phyloP scores from a whole-genome alignment of 73 alveolate genomes.

The Tetrahymena borealis region DNA sequence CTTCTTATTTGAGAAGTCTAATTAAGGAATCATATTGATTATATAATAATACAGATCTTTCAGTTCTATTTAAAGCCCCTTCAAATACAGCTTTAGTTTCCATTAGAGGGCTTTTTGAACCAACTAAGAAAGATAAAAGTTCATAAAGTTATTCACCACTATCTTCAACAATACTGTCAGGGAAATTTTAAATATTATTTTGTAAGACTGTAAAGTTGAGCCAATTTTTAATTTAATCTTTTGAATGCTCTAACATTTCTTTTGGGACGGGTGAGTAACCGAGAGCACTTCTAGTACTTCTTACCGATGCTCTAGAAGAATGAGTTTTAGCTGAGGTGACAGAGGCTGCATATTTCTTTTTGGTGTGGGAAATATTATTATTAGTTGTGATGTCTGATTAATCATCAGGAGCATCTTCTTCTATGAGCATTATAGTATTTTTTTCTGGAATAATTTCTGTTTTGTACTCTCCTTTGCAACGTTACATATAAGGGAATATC shows the following conservation, averaged over 20 bases:
- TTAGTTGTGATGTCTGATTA: conserved; percentile 50
- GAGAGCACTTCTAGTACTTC: conserved; percentile 79
- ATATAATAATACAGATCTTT: conserved; percentile 43
- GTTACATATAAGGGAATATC: conserved; percentile 78
- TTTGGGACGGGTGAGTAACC: conserved; percentile 92
- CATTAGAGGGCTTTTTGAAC: conserved; percentile 90
- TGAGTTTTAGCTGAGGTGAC: conserved; percentile 33
- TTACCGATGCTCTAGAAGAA: conserved; percentile 52
- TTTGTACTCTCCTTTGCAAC: conserved; percentile 71
- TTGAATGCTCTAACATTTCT: conserved; percentile 78
- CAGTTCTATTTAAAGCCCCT: conserved; percentile 72
- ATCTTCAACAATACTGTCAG: conserved; percentile 84
- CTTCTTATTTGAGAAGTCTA: conserved; percentile 85
- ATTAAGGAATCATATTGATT: conserved; percentile 87
- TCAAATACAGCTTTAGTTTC: conserved; percentile 56
- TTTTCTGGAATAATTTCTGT: conserved; percentile 69
- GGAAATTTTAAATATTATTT: conserved; percentile 78
- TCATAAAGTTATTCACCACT: conserved; percentile 89
- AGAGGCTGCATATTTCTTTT: conserved; percentile 42
- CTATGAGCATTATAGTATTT: conserved; percentile 64
- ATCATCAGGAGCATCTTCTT: conserved; percentile 61
- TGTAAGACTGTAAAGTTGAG: conserved; percentile 69
- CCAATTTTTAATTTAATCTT: conserved; percentile 85
- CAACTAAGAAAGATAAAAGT: conserved; percentile 71
- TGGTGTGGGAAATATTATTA: conserved; percentile 52